These are phyloP conservation scores for Acanthamoeba sp. DNA, from an alignment of 208 protist species.

Conservation along the genomic window DNA sequence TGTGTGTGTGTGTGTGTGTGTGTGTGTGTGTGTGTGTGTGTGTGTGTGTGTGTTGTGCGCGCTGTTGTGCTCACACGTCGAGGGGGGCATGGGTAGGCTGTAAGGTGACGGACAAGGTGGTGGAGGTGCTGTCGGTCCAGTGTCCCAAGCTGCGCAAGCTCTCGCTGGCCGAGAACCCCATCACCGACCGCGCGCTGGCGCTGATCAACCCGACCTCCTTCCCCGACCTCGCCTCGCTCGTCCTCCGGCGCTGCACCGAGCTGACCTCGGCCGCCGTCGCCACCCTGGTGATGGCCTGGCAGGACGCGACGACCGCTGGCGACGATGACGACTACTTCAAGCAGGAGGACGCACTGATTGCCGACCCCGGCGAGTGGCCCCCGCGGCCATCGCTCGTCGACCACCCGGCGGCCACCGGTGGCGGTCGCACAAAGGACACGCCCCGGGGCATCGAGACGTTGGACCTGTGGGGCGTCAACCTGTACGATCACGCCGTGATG, in stretches of 20 bases:
- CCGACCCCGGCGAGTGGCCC: neutral
- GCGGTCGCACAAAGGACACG: too few species aligned
- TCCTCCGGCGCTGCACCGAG: constrained; percentile 28
- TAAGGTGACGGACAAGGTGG: neutral
- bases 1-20: too few species aligned
- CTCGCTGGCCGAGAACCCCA: constrained; percentile 61
- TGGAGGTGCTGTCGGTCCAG: neutral
- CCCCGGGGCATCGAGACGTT: neutral
- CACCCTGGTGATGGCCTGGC: neutral
- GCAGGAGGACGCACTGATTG: neutral
- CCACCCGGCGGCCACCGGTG: neutral
- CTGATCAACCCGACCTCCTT: constrained; percentile 26
- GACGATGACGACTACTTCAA: constrained; percentile 39
- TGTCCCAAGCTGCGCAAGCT: neutral
- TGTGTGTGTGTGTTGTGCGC: too few species aligned
- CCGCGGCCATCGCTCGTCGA: neutral
- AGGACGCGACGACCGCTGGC: neutral
- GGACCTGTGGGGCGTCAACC: constrained; percentile 41
- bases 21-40: too few species aligned
- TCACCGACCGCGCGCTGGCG: constrained; percentile 35
- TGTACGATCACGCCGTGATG: constrained; percentile 22
- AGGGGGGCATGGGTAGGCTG: too few species aligned
- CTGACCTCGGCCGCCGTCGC: constrained; percentile 24
- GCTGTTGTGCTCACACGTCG: too few species aligned
- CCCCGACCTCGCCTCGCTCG: constrained; percentile 10